Evolutionary conservation across 1,139 yeast species (phyloP), one percentile per base, ranked within the genome.

Genomic region (Nakaseomyces glabratus): DNA sequence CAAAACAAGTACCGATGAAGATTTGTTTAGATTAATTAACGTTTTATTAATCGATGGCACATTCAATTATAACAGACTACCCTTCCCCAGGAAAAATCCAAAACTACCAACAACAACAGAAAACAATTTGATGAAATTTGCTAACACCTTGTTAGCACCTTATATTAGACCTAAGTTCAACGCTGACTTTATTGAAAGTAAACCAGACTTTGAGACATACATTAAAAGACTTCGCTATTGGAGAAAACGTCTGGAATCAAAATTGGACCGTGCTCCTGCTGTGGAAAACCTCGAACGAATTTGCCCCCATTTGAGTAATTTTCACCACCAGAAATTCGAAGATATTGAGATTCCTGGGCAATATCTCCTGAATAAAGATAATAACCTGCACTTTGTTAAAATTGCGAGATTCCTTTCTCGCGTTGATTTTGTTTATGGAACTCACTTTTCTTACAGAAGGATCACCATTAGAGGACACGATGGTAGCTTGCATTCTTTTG

Each of bases 271-370:
- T 49, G 70, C 82, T 39, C 74, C 81, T 8, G 79, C 77, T 49
- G 75, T 82, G 31, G 60, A 56, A 35, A 82, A 86, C 47, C 64
- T 93, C 48, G 98, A 93, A 58, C 79, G 86, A 39, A 68, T 90
- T 44, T 86, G 96, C 53, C 96, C 97, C 18, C 97, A 88, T 48
- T 68, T 93, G 56, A 82, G 94, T 57, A 96, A 88, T 56, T 90
- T 93, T 73, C 98, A 93, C 57, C 95, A 90, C 57, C 98, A 90
- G 57, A 88, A 86, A 62, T 93, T 90, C 56, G 99, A 93, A 58
- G 97, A 93, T 36, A 85, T 93, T 42, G 98, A 93, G 57, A 79
- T 93, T 39, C 98, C 98, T 0, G 98, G 99, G 1, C 99, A 93
- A 55, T 90, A 90, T 53, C 66, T 88, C 50, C 61, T 78, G 58